phyloP scores from a whole-genome alignment of 2,329 filamentous ascomycete genomes.

The Stagonosporopsis chrysanthemi region DNA sequence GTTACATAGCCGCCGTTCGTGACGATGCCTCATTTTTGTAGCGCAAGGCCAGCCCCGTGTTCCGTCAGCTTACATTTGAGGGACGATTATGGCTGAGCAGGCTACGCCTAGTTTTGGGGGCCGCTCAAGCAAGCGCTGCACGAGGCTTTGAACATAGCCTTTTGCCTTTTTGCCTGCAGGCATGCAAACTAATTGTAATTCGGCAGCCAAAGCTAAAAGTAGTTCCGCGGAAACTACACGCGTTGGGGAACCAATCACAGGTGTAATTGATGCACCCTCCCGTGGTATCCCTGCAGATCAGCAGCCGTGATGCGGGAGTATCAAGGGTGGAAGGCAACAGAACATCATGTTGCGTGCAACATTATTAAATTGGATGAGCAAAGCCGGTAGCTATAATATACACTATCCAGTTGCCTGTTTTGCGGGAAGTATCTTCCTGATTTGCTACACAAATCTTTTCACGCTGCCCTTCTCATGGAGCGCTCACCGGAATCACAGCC shows the following conservation, averaged over 20 bases:
- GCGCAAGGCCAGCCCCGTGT: not conserved
- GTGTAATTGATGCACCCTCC: no score
- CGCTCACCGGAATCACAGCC: no score
- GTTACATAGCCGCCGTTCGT: not conserved
- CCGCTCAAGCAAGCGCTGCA: not conserved
- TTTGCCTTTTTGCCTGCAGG: not conserved
- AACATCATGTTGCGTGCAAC: not conserved
- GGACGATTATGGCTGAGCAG: not conserved
- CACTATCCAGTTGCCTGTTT: no score
- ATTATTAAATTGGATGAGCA: no score
- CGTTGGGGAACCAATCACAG: no score
- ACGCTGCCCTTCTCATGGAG: no score
- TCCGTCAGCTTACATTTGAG: not conserved
- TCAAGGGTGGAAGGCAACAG: not conserved
- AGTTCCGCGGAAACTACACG: no score
- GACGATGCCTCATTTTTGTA: not conserved
- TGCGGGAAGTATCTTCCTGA: no score
- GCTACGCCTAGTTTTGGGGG: not conserved
- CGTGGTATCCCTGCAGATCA: not conserved
- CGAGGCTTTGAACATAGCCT: not conserved
- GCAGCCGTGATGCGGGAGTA: not conserved
- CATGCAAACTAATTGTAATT: not conserved
- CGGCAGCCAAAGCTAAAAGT: no score
- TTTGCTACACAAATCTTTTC: no score
- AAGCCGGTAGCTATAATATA: no score